These are phyloP conservation scores for Cucumis melo DNA, from an alignment of 306 rosid species.

Conservation along the genomic window DNA sequence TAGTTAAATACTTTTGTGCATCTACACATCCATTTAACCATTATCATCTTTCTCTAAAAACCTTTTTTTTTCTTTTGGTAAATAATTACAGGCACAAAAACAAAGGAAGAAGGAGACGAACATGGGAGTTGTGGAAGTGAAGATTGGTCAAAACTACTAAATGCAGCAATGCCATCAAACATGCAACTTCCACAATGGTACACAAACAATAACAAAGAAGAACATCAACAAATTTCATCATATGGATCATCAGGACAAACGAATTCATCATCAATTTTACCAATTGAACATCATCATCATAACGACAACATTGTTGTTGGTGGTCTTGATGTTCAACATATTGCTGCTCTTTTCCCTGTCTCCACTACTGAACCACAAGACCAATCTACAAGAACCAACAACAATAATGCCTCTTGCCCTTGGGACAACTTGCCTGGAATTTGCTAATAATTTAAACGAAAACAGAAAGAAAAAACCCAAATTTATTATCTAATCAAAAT, in stretches of 20 bases:
- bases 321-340: slow-evolving; percentile 42
- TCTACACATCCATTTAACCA: too few relatives aligned
- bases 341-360: slow-evolving; percentile 51
- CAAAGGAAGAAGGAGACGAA: slow-evolving; percentile 27
- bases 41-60: too few relatives aligned
- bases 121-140: slow-evolving; percentile 28
- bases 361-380: slow-evolving; percentile 21
- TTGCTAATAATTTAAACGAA: slow-evolving; percentile 11
- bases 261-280: background rate
- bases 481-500: too few relatives aligned
- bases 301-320: slow-evolving; percentile 17
- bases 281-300: background rate
- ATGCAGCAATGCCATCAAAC: slow-evolving; percentile 26
- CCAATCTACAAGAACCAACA: slow-evolving; percentile 18
- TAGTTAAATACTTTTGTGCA: too few relatives aligned
- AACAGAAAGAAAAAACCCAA: too few relatives aligned
- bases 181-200: slow-evolving; percentile 40
- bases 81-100: background rate
- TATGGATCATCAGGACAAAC: slow-evolving; percentile 20
- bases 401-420: slow-evolving; percentile 15
- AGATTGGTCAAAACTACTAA: slow-evolving; percentile 42
- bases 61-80: too few relatives aligned
- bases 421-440: slow-evolving; percentile 74
- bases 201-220: slow-evolving; percentile 13
- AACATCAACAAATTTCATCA: slow-evolving; percentile 10